Base-by-base conservation (phyloP, 495 filamentous ascomycete species). In the Hyaloscypha bicolor region DNA sequence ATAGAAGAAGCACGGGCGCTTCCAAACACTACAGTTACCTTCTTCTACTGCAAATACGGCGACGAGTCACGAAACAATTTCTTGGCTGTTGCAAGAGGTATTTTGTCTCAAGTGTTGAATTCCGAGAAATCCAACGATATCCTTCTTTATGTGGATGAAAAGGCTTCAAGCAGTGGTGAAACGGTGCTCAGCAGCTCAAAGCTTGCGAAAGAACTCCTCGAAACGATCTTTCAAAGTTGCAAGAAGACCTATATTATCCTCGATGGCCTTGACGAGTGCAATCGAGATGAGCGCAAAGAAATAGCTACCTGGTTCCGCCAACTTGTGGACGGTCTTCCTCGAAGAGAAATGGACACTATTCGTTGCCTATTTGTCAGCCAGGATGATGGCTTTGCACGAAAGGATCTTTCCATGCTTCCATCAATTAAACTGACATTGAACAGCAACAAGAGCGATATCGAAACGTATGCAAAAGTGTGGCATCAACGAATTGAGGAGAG, bases 361-460 rank as follows among this genome's bases (percentile, higher is more conserved):
- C 75, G 80, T 2, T 74, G 77, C 14, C 57, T 82, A 14, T 75
- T 82, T 48, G 67, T 82, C 16, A 80, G 80, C 66, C 80, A 78
- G 64, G 71, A 79, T 60, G 65, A 75, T 32, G 32, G 53, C 2
- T 71, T 77, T 63, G 76, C 76, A 25, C 52, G 64, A 9, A 76
- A 73, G 51, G 32, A 58, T 25, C 64, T 81, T 48, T 57, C 70
- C 1, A 57, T 65, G 62, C 60, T 72, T 37, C 64, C 55, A 33
- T 66, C 75, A 42, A 63, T 78, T 55, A 29, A 70, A 42, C 39
- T 78, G 3, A 56, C 62, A 39, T 56, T 60, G 6, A n/a, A 56
- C 32, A 69, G 78, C 64, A 77, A 71, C 22, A 51, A 71, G 52
- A 48, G 29, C 0, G 77, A 81, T 60, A 75, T 81, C 45, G 19